These are phyloP conservation scores for Fusarium illudens DNA, from an alignment of 2,329 filamentous ascomycete species.

Conservation along the genomic window DNA sequence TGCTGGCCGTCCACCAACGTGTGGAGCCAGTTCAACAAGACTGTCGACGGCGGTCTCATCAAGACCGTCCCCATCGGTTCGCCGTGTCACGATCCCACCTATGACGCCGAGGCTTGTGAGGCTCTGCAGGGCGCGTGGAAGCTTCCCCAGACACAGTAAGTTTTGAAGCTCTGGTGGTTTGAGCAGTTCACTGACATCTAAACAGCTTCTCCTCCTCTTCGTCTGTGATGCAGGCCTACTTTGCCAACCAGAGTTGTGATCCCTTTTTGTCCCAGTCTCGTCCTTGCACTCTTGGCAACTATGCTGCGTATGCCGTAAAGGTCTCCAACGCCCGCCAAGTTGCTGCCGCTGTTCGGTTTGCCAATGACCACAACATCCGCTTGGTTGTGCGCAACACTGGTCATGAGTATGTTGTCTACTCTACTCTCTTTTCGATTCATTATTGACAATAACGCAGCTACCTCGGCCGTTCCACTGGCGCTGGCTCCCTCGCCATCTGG, in stretches of 20 bases:
- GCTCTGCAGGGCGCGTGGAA: conserved; percentile 55
- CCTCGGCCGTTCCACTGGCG: conserved; percentile 66
- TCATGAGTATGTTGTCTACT: conserved; percentile 54
- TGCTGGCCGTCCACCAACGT: conserved; percentile 59
- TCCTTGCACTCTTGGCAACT: conserved; percentile 56
- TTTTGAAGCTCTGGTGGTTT: background rate
- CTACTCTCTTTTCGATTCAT: background rate
- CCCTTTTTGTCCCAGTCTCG: conserved; percentile 45
- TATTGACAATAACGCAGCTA: background rate
- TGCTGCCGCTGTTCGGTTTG: conserved; percentile 45
- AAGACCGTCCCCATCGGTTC: conserved; percentile 59
- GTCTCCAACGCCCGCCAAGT: conserved; percentile 46
- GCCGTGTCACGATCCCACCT: conserved; percentile 59
- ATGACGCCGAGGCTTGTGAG: conserved; percentile 56
- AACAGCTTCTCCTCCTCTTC: conserved; percentile 36
- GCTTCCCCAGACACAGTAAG: conserved; percentile 55
- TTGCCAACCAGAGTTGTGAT: conserved; percentile 53
- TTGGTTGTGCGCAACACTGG: conserved; percentile 63
- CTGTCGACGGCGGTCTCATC: conserved; percentile 60
- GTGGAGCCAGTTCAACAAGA: conserved; percentile 61
- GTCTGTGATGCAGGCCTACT: conserved; percentile 49
- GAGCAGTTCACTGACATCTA: background rate
- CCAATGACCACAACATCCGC: conserved; percentile 53
- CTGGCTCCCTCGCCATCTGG: conserved; percentile 52
- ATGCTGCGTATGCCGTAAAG: conserved; percentile 52